Percentiles rank a stretch among this genome's conserved stretches.
Conservation (phyloP, 78 protist species). For the Corallochytrium limacisporum region DNA sequence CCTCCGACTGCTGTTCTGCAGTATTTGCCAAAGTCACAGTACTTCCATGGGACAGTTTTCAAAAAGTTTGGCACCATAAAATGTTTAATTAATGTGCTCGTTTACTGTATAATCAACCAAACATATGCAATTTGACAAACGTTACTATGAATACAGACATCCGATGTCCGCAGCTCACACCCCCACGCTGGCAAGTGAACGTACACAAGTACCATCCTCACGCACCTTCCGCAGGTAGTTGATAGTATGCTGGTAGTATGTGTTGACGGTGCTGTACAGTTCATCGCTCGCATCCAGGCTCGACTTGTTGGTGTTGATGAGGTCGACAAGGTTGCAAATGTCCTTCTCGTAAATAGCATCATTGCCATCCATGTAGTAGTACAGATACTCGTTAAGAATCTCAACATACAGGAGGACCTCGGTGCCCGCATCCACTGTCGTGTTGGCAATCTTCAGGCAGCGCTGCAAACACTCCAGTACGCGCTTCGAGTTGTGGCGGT, state of each 20-base stretch:
- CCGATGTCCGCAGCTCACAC: too few species aligned
- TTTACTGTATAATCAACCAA: too few species aligned
- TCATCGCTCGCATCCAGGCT: neutral
- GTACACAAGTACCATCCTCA: neutral
- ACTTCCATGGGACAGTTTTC: too few species aligned
- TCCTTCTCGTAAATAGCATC: slow-evolving; percentile 2
- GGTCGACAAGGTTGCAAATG: neutral
- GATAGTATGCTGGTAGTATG: too few species aligned
- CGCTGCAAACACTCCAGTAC: slow-evolving; percentile 59
- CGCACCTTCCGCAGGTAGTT: too few species aligned
- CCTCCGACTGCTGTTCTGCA: too few species aligned
- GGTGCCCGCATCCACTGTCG: slow-evolving; percentile 16
- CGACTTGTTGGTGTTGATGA: neutral
- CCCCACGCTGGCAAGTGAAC: neutral
- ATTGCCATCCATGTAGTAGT: slow-evolving; percentile 44
- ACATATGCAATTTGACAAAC: too few species aligned
- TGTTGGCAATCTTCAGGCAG: slow-evolving; percentile 49
- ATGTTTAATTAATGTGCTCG: too few species aligned
- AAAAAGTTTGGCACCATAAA: too few species aligned
- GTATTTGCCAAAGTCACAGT: too few species aligned
- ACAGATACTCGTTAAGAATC: slow-evolving; percentile 57
- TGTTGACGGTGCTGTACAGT: too few species aligned
- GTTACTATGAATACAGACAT: too few species aligned
- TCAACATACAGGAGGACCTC: slow-evolving; percentile 65
- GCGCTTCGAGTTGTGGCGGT: slow-evolving; percentile 27